These are phyloP conservation scores for Chaetomiaceae sp. DNA, from an alignment of 2,329 filamentous ascomycete genomes.

Conservation along the genomic window DNA sequence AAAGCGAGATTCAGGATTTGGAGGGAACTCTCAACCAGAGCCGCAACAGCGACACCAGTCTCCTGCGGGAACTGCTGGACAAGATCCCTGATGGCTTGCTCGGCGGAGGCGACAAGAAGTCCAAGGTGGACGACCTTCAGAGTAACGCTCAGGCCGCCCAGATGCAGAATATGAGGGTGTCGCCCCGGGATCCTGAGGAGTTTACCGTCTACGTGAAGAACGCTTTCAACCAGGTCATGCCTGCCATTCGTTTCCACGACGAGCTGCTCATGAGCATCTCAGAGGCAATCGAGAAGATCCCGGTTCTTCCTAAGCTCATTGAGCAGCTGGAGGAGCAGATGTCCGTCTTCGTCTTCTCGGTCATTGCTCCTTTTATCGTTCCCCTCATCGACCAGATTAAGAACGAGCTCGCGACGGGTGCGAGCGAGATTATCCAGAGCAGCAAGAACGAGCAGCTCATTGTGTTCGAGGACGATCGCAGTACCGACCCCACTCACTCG, in stretches of 20 bases:
- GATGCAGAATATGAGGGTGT: conserved; percentile 67
- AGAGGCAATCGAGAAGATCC: conserved; percentile 75
- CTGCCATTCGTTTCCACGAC: conserved; percentile 86
- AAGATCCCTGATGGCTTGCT: conserved; percentile 78
- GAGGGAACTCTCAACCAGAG: conserved; percentile 71
- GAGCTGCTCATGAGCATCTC: conserved; percentile 75
- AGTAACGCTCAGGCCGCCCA: conserved; percentile 67
- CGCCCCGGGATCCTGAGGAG: conserved; percentile 74
- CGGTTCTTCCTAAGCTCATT: conserved; percentile 74
- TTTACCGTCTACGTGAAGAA: conserved; percentile 72
- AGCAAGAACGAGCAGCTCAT: conserved; percentile 78
- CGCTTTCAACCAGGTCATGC: conserved; percentile 74
- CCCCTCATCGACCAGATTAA: conserved; percentile 85
- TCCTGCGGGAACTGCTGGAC: conserved; percentile 72
- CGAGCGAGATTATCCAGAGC: conserved; percentile 79
- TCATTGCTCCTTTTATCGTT: conserved; percentile 81
- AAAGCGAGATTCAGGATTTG: conserved; percentile 84
- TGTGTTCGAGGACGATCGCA: conserved; percentile 74
- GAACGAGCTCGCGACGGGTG: conserved; percentile 77
- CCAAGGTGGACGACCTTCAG: conserved; percentile 74
- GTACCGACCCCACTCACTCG: conserved; percentile 80
- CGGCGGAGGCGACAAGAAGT: conserved; percentile 67
- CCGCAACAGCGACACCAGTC: conserved; percentile 59
- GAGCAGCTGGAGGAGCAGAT: conserved; percentile 84
- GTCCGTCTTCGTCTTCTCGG: conserved; percentile 83